Conservation (phyloP, 2,329 filamentous ascomycete species). For the Hansfordia pulvinata region DNA sequence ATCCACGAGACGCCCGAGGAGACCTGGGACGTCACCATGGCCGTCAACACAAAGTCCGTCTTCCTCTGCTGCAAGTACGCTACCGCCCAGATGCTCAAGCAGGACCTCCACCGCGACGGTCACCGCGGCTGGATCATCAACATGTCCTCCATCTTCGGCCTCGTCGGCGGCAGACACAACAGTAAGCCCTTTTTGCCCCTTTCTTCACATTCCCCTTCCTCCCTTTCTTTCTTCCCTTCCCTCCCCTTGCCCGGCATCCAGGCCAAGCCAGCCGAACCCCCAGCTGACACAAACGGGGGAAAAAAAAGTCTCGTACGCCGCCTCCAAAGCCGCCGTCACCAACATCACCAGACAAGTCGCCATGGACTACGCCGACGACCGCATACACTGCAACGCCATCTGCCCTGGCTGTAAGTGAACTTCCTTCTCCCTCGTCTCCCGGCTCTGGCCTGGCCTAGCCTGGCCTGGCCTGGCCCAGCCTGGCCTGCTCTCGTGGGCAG, state of each 20-base stretch:
- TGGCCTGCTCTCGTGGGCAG: not conserved
- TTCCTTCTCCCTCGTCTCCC: too few relatives aligned
- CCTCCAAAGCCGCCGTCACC: constrained; percentile 34
- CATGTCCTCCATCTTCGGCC: constrained; percentile 26
- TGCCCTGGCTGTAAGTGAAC: constrained; percentile 30
- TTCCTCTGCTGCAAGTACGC: constrained; percentile 30
- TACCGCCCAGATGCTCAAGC: constrained; percentile 32
- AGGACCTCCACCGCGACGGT: constrained; percentile 22
- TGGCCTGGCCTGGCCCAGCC: too few relatives aligned
- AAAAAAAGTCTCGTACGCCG: constrained; percentile 28
- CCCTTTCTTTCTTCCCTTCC: too few relatives aligned
- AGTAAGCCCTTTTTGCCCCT: constrained; percentile 13
- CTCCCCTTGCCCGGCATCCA: too few relatives aligned
- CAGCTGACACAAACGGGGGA: too few relatives aligned
- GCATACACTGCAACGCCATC: constrained; percentile 38
- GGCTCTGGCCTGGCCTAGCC: too few relatives aligned
- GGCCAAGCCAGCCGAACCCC: too few relatives aligned
- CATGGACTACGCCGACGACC: constrained; percentile 29
- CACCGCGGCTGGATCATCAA: constrained; percentile 37
- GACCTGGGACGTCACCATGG: constrained; percentile 27
- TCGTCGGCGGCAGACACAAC: constrained; percentile 17
- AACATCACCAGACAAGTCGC: constrained; percentile 34
- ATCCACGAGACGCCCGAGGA: constrained; percentile 31
- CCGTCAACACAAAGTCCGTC: constrained; percentile 21
- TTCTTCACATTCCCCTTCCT: too few relatives aligned